Evolutionary conservation across 1,284 basidiomycete genomes (phyloP).

Genomic region (Apiotrichum montevideense): DNA sequence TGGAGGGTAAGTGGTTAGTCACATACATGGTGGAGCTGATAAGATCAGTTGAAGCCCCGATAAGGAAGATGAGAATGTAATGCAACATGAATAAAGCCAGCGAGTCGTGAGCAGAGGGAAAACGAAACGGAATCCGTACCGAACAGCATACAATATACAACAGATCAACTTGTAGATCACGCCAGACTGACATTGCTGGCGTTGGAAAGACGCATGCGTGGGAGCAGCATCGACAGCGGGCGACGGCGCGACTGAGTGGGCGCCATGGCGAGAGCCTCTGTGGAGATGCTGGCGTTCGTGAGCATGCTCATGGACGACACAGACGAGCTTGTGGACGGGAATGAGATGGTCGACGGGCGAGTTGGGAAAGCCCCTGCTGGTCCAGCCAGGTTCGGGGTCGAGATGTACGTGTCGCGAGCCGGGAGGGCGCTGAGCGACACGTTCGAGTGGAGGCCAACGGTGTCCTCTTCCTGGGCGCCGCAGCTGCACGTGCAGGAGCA

Average conservation of each 20-base stretch:
- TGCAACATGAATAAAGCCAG: too few species aligned
- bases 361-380: not conserved
- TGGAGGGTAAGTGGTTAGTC: too few species aligned
- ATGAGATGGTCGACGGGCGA: not conserved
- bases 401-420: not conserved
- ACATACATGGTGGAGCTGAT: too few species aligned
- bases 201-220: not conserved
- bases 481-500: constrained; percentile 12
- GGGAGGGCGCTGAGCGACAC: constrained; percentile 4
- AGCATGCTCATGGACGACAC: not conserved
- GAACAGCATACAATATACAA: too few species aligned
- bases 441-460: not conserved
- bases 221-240: not conserved
- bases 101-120: too few species aligned
- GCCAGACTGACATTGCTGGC: not conserved
- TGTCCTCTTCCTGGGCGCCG: not conserved
- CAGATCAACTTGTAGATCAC: not conserved
- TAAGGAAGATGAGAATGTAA: too few species aligned
- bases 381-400: not conserved
- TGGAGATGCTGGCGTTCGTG: not conserved
- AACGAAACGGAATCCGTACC: too few species aligned
- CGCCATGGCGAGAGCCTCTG: not conserved
- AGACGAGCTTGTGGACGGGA: not conserved
- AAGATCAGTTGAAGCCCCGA: too few species aligned
- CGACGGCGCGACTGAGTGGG: not conserved